Base-by-base conservation (phyloP, 192 early-diverging fungal genomes). In the Podila clonocystis region DNA sequence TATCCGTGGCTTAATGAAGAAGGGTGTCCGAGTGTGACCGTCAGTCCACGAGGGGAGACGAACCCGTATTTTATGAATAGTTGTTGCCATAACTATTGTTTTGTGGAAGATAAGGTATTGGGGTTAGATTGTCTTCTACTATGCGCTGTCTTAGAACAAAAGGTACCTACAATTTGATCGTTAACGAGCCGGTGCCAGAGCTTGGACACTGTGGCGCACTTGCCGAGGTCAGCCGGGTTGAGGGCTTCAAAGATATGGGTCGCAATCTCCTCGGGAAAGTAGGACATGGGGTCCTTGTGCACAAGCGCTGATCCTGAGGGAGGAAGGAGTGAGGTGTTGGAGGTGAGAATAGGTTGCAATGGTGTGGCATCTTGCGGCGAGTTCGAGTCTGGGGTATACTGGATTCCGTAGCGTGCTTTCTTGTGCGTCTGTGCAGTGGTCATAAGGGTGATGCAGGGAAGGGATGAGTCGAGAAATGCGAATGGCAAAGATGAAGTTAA, bases 131-230 rank as follows among this genome's bases (percentile, higher is more conserved):
- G n/a, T 12, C 52, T 55, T 4, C 13, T 2, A 4, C 0, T 15
- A 15, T 45, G 33, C n/a, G n/a, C n/a, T n/a, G n/a, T n/a, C n/a
- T n/a, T n/a, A 61, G 2, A 9, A 31, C 13, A 24, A 63, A 19
- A 63, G 36, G 0, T 26, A 29, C 34, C 29, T 80, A 69, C 77
- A 70, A 80, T 80, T 73, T 80, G 77, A 55, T 80, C 77, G 50
- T 80, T 80, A 45, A 73, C 77, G 20, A 80, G 77, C 13, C 77
- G 70, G 31, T 80, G 57, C 77, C 77, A 80, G 28, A 73, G 62
- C 34, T 60, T 65, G 11, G 77, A 72, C 13, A 80, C 77, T 24
- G 70, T 71, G 17, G 70, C 77, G 30, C 77, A 80, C 17, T 73
- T 68, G 0, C 60, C 71, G 4, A 80, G 71, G 19, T 73, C 77